phyloP scores from a whole-genome alignment of 768 basidiomycete species.

The Mycena rosella region DNA sequence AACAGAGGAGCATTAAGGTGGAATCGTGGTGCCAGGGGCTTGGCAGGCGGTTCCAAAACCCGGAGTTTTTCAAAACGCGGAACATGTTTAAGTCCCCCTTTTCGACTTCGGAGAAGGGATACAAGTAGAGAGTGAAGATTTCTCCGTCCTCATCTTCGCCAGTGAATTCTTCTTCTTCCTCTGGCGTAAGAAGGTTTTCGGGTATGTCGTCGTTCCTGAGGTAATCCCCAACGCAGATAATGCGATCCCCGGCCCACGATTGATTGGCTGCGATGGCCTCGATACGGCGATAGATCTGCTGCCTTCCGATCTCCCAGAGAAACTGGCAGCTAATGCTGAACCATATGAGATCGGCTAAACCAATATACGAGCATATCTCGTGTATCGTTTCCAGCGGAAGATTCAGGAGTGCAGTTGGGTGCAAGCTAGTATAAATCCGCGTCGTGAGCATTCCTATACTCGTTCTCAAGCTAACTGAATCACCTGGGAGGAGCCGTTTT shows the following conservation, averaged over 20 bases:
- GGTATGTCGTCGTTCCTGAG: conserved; percentile 20
- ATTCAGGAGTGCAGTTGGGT: not conserved
- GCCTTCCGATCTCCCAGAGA: conserved; percentile 23
- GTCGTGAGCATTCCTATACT: not conserved
- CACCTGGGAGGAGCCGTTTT: not conserved
- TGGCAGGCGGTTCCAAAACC: too few relatives aligned
- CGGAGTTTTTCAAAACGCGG: too few relatives aligned
- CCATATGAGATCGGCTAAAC: not conserved
- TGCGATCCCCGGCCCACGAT: conserved; percentile 25
- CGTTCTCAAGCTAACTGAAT: not conserved
- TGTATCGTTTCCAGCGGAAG: conserved; percentile 15
- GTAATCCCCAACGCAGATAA: conserved; percentile 24
- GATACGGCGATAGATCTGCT: not conserved
- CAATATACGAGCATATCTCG: conserved; percentile 13
- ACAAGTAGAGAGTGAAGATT: too few relatives aligned
- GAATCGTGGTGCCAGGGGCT: too few relatives aligned
- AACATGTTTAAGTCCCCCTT: too few relatives aligned
- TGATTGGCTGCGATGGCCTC: not conserved
- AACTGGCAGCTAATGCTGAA: conserved; percentile 17
- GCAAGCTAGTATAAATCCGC: not conserved
- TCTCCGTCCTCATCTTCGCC: too few relatives aligned
- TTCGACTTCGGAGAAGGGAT: too few relatives aligned
- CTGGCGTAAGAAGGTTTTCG: conserved; percentile 2
- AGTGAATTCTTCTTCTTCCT: conserved; percentile 1
- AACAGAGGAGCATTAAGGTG: too few relatives aligned